Evolutionary conservation across 2,329 filamentous ascomycete species (phyloP), one percentile per base, ranked within the genome.

Genomic region (Ilyonectria destructans): DNA sequence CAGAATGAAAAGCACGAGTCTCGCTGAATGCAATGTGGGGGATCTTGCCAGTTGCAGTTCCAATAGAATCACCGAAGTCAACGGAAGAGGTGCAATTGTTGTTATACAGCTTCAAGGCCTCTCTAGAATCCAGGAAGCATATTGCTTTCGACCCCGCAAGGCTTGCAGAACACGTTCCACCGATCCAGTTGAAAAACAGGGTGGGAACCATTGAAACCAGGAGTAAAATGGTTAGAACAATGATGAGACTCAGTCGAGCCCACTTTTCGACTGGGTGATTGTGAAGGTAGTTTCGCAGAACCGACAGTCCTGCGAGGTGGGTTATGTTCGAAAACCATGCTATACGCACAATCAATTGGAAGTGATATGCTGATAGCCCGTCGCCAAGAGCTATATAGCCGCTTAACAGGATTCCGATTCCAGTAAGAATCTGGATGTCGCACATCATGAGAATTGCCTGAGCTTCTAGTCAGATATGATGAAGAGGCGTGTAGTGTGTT

Each of bases 321-420:
- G 67, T 63, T 2, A 63, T 6, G 15, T 59, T 67, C 1, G 63
- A 67, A 13, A 69, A 66, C 67, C 67, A 69, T 6, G 54, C 33
- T 2, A 69, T 33, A 6, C 59, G 57, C 1, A 59, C 35, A 0
- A 67, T 46, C 5, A 69, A 10, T 3, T 17, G 43, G 31, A 61
- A 69, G 21, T 69, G 63, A 23, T 67, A 64, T 5, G 59, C 21
- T 0, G 62, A 63, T 2, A 67, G 40, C 1, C 31, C n/a, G 13
- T 29, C 15, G 9, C 26, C 23, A 4, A 69, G 59, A 9, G 37
- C 46, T 1, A 54, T 15, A 21, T 60, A 69, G 9, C 33, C 67
- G 33, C 63, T 63, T 7, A 52, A 43, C 2, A 69, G 63, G 29
- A 69, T 35, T 0, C 58, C 67, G 0, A 67, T 35, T 2, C 67